Percentiles rank a stretch among this genome's conserved stretches.
Evolutionary conservation across 345 rosid genomes (phyloP).

Genomic region (Xanthoceras sorbifolium): DNA sequence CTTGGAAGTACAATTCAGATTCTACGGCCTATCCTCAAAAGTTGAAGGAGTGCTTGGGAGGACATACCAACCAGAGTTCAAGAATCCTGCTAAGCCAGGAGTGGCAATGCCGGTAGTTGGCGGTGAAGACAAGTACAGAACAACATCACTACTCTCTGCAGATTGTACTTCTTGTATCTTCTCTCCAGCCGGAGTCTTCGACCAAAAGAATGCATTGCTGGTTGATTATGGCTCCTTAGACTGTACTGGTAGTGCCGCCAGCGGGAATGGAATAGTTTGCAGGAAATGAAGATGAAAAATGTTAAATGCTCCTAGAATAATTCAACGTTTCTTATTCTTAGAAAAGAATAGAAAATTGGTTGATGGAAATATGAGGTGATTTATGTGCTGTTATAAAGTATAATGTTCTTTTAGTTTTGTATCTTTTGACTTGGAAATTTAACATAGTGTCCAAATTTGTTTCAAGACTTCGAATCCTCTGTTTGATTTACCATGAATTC

Average conservation of each 20-base stretch:
- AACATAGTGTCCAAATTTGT: not conserved
- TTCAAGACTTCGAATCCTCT: not conserved
- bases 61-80: constrained; percentile 63
- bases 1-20: constrained; percentile 64
- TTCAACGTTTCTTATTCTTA: not conserved
- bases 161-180: constrained; percentile 46
- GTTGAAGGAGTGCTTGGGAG: constrained; percentile 72
- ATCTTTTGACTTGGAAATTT: not conserved
- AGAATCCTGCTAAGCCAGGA: constrained; percentile 65
- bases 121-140: constrained; percentile 60
- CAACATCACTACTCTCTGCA: constrained; percentile 47
- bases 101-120: constrained; percentile 64
- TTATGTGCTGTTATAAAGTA: constrained; percentile 8
- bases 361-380: not conserved
- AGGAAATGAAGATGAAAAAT: constrained; percentile 34
- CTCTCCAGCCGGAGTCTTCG: constrained; percentile 24
- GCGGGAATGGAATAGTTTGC: constrained; percentile 62
- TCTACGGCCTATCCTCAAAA: constrained; percentile 54
- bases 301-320: not conserved
- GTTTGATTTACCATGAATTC: not conserved
- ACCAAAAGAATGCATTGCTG: constrained; percentile 13
- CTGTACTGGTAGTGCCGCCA: constrained; percentile 45
- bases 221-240: constrained; percentile 43
- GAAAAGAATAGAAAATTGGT: not conserved
- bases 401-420: not conserved